Base-by-base conservation (phyloP, 768 basidiomycete genomes). In the Rhizopogon salebrosus region DNA sequence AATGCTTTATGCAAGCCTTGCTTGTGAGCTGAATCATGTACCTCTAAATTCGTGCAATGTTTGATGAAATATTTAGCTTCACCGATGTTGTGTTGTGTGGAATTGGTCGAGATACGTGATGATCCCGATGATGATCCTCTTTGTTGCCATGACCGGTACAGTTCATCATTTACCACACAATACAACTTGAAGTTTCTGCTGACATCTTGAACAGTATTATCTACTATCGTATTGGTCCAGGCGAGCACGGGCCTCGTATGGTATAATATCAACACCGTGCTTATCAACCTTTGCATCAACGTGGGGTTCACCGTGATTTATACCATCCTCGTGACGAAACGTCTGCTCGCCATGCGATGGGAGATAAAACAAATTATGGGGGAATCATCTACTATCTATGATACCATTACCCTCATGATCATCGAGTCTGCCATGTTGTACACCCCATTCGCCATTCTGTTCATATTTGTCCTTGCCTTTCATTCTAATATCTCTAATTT, bases 401-500 rank as follows among this genome's bases (percentile, higher is more conserved):
- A 64, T 16, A 57, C 52, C 4, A 61, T 70, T 0, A 46, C 58
- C 1, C 52, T 61, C 20, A 72, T 74, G 64, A 48, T 73, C 20
- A 54, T 75, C 54, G 72, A 76, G 49, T 70, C 68, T 14, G 70
- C 72, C 3, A 57, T 63, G 1, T 45, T 67, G 10, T 72, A 71
- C 48, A 46, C 66, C 1, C 41, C 56, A 1, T 51, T 65, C 23
- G 60, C 58, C 14, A 37, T 73, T 11, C 38, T 70, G 16, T 71
- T 71, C 54, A 54, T 75, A 27, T 29, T 72, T 9, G 48, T 64
- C 1, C 70, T 63, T 38, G 65, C 60, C 1, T 22, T 59, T 1
- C 51, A 63, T 42, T 61, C 54, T 6, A 48, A 62, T 20, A 16
- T 70, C 13, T 60, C 59, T 13, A 71, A 72, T 49, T 53, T 70